These are phyloP conservation scores for Colletotrichum spaethianum DNA, from an alignment of 2,329 filamentous ascomycete genomes.

Conservation along the genomic window DNA sequence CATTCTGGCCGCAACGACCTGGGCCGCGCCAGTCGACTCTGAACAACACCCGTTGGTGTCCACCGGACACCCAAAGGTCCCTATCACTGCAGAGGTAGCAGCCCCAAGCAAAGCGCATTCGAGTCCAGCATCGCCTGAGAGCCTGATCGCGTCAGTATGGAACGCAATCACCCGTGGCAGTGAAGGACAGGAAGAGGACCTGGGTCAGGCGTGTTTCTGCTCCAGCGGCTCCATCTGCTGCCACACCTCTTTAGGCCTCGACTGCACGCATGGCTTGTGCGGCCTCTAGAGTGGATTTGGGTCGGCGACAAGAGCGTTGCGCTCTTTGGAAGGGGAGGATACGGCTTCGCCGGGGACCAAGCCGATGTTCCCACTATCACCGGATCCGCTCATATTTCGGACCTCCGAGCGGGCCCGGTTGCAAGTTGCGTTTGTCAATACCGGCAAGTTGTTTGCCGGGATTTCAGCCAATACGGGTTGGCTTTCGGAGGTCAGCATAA, in stretches of 20 bases:
- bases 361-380: neutral
- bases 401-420: too few species aligned
- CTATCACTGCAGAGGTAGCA: neutral
- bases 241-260: constrained; percentile 41
- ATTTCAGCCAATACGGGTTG: neutral
- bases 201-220: constrained; percentile 46
- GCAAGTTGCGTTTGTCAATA: neutral
- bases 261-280: constrained; percentile 49
- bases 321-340: neutral
- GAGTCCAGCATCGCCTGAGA: neutral
- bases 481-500: neutral
- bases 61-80: neutral
- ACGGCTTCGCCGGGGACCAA: neutral
- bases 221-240: constrained; percentile 49
- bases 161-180: constrained; percentile 14
- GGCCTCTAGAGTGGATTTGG: constrained; percentile 43
- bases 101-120: neutral
- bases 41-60: constrained; percentile 24
- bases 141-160: constrained; percentile 22
- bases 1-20: constrained; percentile 6
- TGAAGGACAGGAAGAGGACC: constrained; percentile 12
- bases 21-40: constrained; percentile 21
- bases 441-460: neutral
- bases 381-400: neutral
- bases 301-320: neutral